A percentile compares a stretch with the other conserved stretches of the same genome.
Evolutionary conservation across 371 early-diverging fungal genomes (phyloP).

Genomic region (Dichotomocladium elegans): DNA sequence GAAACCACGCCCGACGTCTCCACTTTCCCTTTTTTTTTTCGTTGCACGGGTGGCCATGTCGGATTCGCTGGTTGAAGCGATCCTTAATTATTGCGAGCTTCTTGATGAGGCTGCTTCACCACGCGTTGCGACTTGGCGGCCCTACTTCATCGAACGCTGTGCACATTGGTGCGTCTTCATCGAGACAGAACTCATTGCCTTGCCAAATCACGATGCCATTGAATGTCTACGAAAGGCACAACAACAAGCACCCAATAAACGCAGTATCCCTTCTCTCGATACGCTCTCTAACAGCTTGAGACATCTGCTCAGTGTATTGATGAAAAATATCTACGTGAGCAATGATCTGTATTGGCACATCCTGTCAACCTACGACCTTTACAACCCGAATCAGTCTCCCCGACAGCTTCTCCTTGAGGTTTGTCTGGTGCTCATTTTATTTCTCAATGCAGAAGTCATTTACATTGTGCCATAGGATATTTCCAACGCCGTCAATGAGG

Average conservation of each 20-base stretch:
- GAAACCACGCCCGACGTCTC: too few relatives aligned
- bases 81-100: constrained; percentile 17
- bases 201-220: constrained; percentile 5
- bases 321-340: constrained; percentile 17
- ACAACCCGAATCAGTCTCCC: not conserved
- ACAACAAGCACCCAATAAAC: not conserved
- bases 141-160: constrained; percentile 19
- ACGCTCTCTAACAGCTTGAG: constrained; percentile 21
- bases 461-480: not conserved
- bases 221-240: constrained; percentile 5
- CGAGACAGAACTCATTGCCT: constrained; percentile 26
- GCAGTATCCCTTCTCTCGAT: constrained; percentile 8
- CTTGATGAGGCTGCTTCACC: constrained; percentile 16
- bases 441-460: not conserved
- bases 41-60: not conserved
- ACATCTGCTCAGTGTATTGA: constrained; percentile 15
- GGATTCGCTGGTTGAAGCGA: constrained; percentile 11
- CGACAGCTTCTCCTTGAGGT: not conserved
- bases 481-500: not conserved
- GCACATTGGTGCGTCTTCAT: constrained; percentile 27
- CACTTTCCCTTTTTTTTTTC: not conserved
- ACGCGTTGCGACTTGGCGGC: constrained; percentile 21
- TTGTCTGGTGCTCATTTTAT: not conserved
- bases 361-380: constrained; percentile 23
- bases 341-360: constrained; percentile 24